Evolutionary conservation across 164 flowering plant genomes (phyloP).

Genomic region (Umbellularia californica): DNA sequence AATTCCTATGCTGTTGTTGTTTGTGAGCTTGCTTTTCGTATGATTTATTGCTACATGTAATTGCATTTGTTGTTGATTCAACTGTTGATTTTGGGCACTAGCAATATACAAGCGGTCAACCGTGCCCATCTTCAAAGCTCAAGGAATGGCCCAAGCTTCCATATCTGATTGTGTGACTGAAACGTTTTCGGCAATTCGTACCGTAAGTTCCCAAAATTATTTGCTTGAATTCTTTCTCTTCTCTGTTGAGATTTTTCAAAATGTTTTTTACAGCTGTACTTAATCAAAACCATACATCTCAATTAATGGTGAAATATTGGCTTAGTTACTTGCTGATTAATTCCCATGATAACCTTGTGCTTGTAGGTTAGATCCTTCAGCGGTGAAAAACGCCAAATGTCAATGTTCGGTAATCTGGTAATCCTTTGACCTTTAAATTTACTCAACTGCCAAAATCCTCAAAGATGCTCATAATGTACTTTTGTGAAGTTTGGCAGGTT

Average conservation of each 20-base stretch:
- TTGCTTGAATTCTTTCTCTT: conserved; percentile 2
- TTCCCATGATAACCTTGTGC: conserved; percentile 3
- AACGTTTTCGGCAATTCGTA: conserved; percentile 93
- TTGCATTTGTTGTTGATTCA: conserved; percentile 15
- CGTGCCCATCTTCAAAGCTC: conserved; percentile 82
- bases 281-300: background rate
- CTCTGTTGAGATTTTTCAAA: background rate
- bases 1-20: too few relatives aligned
- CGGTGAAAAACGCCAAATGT: conserved; percentile 94
- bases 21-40: too few relatives aligned
- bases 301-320: background rate
- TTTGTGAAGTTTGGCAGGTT: conserved; percentile 51
- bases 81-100: conserved; percentile 18
- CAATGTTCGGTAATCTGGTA: conserved; percentile 77
- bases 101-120: conserved; percentile 95
- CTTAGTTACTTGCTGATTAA: background rate
- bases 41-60: background rate
- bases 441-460: background rate
- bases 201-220: conserved; percentile 48
- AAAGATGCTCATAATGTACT: conserved; percentile 1
- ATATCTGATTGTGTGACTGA: conserved; percentile 88
- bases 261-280: background rate
- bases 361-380: conserved; percentile 88
- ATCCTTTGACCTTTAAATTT: conserved; percentile 3
- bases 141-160: conserved; percentile 81